Evolutionary conservation across 176 grass and related monocot genomes (phyloP).

Genomic region (Bothriochloa decipiens): DNA sequence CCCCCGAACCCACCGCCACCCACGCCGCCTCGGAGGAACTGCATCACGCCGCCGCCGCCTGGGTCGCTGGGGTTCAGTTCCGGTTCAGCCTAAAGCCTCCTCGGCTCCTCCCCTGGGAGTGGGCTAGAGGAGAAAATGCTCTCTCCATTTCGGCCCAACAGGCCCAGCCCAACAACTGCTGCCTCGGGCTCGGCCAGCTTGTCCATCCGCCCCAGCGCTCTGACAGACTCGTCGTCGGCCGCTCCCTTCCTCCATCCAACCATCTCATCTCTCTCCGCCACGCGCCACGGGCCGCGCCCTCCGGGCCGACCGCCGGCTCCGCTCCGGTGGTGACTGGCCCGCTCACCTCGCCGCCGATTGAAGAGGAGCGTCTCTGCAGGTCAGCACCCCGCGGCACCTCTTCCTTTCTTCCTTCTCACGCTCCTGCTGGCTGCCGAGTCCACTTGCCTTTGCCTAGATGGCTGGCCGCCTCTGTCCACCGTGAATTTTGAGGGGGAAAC

Average conservation of each 20-base stretch:
- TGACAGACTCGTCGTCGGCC: neutral
- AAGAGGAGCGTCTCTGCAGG: neutral
- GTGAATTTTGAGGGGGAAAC: neutral
- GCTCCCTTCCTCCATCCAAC: neutral
- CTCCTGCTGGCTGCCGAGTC: neutral
- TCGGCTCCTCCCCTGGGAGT: neutral
- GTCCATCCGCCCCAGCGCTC: no score
- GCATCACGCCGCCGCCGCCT: constrained; percentile 46
- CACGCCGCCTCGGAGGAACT: constrained; percentile 57
- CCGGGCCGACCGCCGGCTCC: neutral
- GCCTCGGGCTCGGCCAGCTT: no score
- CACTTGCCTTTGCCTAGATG: neutral
- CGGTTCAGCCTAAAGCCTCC: neutral
- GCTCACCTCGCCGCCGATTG: neutral
- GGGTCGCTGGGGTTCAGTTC: no score
- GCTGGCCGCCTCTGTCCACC: neutral
- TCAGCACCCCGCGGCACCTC: neutral
- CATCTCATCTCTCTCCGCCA: constrained; percentile 28
- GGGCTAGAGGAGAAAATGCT: neutral
- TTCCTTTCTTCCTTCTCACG: neutral
- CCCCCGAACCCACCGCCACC: constrained; percentile 1
- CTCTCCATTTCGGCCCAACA: neutral
- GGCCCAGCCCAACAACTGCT: constrained; percentile 8
- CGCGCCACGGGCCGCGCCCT: constrained; percentile 36
- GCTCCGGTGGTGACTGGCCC: constrained; percentile 42